Evolutionary conservation across 129 eudicot genomes (phyloP), one percentile per base, ranked within the genome.

Genomic region (Erigeron canadensis): DNA sequence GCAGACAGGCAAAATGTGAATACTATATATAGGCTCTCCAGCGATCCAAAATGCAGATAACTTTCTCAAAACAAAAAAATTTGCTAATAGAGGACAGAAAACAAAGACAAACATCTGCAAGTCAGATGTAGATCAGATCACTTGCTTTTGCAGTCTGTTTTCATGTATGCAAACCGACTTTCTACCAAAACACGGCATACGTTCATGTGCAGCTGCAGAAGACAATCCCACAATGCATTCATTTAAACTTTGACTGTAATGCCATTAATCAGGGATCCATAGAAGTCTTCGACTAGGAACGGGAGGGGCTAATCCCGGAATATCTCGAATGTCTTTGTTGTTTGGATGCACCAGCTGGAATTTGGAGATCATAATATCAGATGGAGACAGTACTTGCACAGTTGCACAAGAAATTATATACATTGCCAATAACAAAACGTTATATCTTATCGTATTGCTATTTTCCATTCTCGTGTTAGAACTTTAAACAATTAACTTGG

Each of bases 221-320:
- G 7, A 60, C 65, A 7, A 60, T 12, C 67, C 28, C 56, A 57
- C 66, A 43, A 23, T 22, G 16, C n/a, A 75, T 53, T 34, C 76
- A 61, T 39, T 61, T 44, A 9, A 56, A 44, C 42, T 46, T 41
- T 65, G 58, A 40, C 43, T 48, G 8, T 63, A 16, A 54, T 43
- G 53, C 65, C 34, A 60, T 75, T 83, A 85, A 48, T 78, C 65
- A 1, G 66, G 80, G 69, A 65, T 69, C 89, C 95, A 89, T 34
- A 92, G 81, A 67, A 92, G 81, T 72, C 45, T 86, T 72, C 98
- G 88, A 57, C 67, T 70, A n/a, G 80, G 89, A 54, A 77, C 98
- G 4, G 98, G 98, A 79, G 98, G 98, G 13, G 95, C 98, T 48
- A 93, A 81, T 76, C 98, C 95, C 13, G 98, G 98, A 39, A 89